phyloP scores from a whole-genome alignment of 345 rosid genomes.

The Salix brachista region DNA sequence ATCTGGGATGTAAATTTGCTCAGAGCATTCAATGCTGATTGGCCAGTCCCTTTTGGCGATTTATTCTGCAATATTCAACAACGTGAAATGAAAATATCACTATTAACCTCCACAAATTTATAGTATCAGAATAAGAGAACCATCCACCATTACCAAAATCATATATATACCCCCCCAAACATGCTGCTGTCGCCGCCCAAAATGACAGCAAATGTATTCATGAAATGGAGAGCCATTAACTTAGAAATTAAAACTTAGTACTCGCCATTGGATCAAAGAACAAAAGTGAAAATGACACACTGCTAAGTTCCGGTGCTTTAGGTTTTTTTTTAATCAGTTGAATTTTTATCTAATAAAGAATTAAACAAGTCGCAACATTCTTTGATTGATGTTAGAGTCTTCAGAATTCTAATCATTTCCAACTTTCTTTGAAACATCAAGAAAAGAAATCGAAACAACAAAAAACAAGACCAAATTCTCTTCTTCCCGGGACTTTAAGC shows the following conservation, averaged over 20 bases:
- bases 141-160: not conserved
- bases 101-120: not conserved
- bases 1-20: conserved; percentile 62
- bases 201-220: not conserved
- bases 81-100: not conserved
- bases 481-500: not conserved
- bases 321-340: not conserved
- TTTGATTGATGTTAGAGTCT: not conserved
- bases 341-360: not conserved
- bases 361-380: not conserved
- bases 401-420: not conserved
- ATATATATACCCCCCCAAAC: not conserved
- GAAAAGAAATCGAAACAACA: not conserved
- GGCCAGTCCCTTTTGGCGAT: conserved; percentile 52
- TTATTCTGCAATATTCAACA: conserved; percentile 45
- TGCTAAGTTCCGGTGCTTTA: not conserved
- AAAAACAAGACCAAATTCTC: not conserved
- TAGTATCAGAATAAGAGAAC: not conserved
- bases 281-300: not conserved
- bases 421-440: not conserved
- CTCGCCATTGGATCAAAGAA: not conserved
- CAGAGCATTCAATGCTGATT: conserved; percentile 41
- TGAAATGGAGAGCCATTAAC: not conserved
- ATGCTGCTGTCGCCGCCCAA: not conserved
- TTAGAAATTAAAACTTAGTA: not conserved